phyloP scores from a whole-genome alignment of 805 yeast species.

The Ogataea nakhonphanomensis region DNA sequence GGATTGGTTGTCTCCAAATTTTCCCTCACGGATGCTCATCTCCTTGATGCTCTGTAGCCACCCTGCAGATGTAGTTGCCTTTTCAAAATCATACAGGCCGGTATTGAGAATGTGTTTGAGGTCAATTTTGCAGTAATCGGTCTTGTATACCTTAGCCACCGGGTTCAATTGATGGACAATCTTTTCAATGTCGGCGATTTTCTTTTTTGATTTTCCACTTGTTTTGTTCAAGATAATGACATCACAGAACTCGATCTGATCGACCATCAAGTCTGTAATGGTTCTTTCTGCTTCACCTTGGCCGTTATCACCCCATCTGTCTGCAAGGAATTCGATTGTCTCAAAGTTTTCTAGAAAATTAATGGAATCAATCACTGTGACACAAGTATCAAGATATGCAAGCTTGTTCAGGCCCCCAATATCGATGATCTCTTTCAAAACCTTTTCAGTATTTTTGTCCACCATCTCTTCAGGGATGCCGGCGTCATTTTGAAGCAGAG shows the following conservation, averaged over 20 bases:
- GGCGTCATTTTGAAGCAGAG: constrained; percentile 1
- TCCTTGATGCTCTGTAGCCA: constrained; percentile 1
- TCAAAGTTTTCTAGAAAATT: constrained; percentile 1
- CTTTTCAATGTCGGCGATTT: constrained; percentile 1
- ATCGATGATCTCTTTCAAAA: constrained; percentile 1
- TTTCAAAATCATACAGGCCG: constrained; percentile 1
- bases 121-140: constrained; percentile 1
- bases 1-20: constrained; percentile 1
- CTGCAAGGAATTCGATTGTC: constrained; percentile 1
- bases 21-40: constrained; percentile 2
- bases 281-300: constrained; percentile 1
- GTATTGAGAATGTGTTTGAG: constrained; percentile 1
- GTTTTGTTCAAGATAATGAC: constrained; percentile 1
- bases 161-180: constrained; percentile 1
- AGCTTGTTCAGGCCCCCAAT: constrained; percentile 1
- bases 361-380: constrained; percentile 1
- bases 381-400: constrained; percentile 1
- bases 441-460: constrained; percentile 1
- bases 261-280: constrained; percentile 2
- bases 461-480: constrained; percentile 1
- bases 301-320: constrained; percentile 2
- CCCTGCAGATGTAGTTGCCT: constrained; percentile 1
- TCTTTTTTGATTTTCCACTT: not conserved
- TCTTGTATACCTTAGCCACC: constrained; percentile 1
- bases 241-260: constrained; percentile 1